These are phyloP conservation scores for Eimeria tenella DNA, from an alignment of 169 alveolate genomes.

Conservation along the genomic window DNA sequence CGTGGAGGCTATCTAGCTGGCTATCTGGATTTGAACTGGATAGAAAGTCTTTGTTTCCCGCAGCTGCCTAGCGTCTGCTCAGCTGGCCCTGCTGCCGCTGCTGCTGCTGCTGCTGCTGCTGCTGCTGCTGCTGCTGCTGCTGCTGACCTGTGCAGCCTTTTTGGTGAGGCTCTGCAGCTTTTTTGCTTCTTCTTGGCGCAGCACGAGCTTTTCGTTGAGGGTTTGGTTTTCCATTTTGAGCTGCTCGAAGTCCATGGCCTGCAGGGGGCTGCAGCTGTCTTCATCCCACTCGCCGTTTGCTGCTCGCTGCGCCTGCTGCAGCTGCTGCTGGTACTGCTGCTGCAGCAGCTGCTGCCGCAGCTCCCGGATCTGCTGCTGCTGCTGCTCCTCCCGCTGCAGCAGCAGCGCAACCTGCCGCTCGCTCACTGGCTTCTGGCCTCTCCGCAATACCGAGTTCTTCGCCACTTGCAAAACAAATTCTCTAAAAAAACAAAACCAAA, in stretches of 20 bases:
- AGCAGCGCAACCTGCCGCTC: constrained; percentile 71
- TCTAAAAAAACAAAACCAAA: constrained; percentile 30
- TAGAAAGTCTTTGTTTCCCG: too few species aligned
- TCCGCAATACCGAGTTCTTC: constrained; percentile 85
- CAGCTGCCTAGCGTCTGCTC: too few species aligned
- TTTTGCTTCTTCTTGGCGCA: constrained; percentile 94
- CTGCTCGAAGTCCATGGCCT: constrained; percentile 96
- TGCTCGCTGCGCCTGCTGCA: constrained; percentile 73
- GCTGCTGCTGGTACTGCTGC: constrained; percentile 90
- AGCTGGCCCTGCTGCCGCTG: too few species aligned
- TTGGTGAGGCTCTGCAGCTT: constrained; percentile 90
- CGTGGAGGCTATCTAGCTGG: too few species aligned
- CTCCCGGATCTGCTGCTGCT: constrained; percentile 82
- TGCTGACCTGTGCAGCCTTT: background rate
- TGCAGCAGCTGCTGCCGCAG: constrained; percentile 90
- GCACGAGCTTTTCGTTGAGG: constrained; percentile 95
- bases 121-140: too few species aligned
- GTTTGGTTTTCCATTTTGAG: constrained; percentile 95
- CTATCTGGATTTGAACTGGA: too few species aligned
- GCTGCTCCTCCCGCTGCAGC: constrained; percentile 82
- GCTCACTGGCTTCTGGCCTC: constrained; percentile 89
- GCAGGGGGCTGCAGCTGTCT: constrained; percentile 94
- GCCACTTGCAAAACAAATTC: constrained; percentile 91
- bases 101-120: too few species aligned
- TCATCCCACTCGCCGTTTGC: constrained; percentile 87